Base-by-base conservation (phyloP, 768 basidiomycete species). In the Boletus coccyginus region DNA sequence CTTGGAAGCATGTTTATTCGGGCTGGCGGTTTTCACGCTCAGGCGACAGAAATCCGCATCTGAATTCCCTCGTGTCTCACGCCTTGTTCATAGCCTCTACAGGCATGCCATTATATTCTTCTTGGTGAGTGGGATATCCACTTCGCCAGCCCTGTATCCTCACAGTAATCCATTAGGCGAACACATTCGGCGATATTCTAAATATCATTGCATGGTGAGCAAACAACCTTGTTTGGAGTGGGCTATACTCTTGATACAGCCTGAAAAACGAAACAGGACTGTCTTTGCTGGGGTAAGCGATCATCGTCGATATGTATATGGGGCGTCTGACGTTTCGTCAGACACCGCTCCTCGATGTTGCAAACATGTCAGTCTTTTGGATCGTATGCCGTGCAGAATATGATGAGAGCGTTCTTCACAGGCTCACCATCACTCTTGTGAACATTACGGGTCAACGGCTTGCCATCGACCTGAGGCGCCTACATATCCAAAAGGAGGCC, bases 401-500 rank as follows among this genome's bases (percentile, higher is more conserved):
- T 17, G 33, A 33, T 36, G 32, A 48, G 11, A 21, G 16, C 6
- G 31, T 7, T 27, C 27, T n/a, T 13, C 27, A 41, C 31, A 55
- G 46, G 53, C 21, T 49, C 13, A 8, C 40, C 53, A 16, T 50
- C 24, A 24, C 27, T 7, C 32, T 55, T 24, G 32, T 55, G 32
- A 55, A 43, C 9, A 43, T 41, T 9, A 54, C 53, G 36, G 53
- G 53, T 19, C 53, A 54, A 16, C 39, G 46, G 32, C 53, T 54
- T 33, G 47, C 53, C 35, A 44, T 55, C 21, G 53, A 48, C 32
- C 35, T 55, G 53, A 49, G 53, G n/a, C 53, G 47, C 6, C 33
- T 49, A 12, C 27, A n/a, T 17, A 16, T 42, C 41, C 33, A 49
- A 35, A 43, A 55, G 47, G 46, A 54, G 16, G 24, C 43, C 27